These are phyloP conservation scores for Ramaria rubella DNA, from an alignment of 768 basidiomycete species.

Conservation along the genomic window DNA sequence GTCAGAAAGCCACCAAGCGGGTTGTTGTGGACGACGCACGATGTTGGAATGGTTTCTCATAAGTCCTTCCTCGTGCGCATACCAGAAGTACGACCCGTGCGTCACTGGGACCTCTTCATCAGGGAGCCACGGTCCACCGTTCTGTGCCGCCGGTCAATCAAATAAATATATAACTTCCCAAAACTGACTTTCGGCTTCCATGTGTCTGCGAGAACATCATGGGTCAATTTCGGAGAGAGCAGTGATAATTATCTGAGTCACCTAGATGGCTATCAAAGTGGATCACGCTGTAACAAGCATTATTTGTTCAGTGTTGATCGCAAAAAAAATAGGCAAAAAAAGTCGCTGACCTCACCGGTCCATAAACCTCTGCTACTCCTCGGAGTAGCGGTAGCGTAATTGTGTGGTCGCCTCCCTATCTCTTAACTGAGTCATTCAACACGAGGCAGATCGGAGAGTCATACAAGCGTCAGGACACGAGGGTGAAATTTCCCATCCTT, in stretches of 20 bases:
- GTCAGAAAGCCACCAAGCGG: background rate
- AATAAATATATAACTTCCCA: too few relatives aligned
- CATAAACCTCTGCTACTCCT: constrained; percentile 24
- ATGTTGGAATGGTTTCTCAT: constrained; percentile 28
- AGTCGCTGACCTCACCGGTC: constrained; percentile 23
- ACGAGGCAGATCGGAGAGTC: constrained; percentile 26
- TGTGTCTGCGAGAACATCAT: background rate
- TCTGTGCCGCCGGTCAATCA: too few relatives aligned
- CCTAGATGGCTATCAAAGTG: constrained; percentile 28
- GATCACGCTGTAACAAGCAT: constrained; percentile 20
- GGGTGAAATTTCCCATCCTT: constrained; percentile 31
- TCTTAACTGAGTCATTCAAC: background rate
- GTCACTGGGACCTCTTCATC: constrained; percentile 25
- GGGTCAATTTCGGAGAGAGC: too few relatives aligned
- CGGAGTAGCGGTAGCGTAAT: constrained; percentile 23
- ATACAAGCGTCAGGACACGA: constrained; percentile 27
- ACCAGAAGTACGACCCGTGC: constrained; percentile 30
- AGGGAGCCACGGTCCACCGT: constrained; percentile 23
- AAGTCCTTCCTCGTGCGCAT: constrained; percentile 27
- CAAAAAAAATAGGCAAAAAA: background rate
- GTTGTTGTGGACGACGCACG: constrained; percentile 14
- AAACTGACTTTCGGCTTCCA: background rate
- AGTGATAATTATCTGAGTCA: constrained; percentile 10
- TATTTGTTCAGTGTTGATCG: background rate
- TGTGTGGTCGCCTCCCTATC: background rate